These are phyloP conservation scores for Bothriochloa decipiens DNA, from an alignment of 176 grass and related monocot species.

Conservation along the genomic window DNA sequence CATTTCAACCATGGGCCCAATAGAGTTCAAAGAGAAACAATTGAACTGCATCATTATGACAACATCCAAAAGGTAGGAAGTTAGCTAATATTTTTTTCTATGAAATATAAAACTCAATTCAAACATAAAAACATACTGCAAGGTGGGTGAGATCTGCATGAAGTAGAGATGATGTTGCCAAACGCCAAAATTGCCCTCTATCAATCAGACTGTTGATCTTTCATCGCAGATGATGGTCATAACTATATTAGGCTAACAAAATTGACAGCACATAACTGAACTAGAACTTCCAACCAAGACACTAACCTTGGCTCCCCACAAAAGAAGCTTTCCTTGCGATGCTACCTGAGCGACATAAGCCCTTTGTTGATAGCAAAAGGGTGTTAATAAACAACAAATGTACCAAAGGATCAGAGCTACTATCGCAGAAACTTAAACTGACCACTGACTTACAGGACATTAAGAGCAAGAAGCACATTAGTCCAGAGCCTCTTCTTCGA, in stretches of 20 bases:
- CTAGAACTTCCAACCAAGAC: constrained; percentile 25
- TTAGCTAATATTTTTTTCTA: not conserved
- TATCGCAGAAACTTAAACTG: not conserved
- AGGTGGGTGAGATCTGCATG: constrained; percentile 86
- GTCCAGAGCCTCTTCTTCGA: constrained; percentile 81
- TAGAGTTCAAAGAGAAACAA: constrained; percentile 94
- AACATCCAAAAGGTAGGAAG: not conserved
- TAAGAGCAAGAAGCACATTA: constrained; percentile 71
- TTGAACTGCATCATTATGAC: constrained; percentile 63
- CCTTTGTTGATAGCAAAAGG: constrained; percentile 45
- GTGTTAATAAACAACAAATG: constrained; percentile 31
- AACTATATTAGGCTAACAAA: constrained; percentile 16
- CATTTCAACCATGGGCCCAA: constrained; percentile 76
- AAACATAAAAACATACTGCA: constrained; percentile 54
- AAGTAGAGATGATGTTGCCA: constrained; percentile 82
- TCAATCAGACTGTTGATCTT: constrained; percentile 93
- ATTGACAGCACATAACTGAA: constrained; percentile 24
- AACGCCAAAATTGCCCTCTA: constrained; percentile 86
- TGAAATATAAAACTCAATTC: not conserved
- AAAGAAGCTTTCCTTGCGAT: constrained; percentile 72
- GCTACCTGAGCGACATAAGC: constrained; percentile 75
- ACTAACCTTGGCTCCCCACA: constrained; percentile 95
- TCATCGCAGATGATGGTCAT: constrained; percentile 8
- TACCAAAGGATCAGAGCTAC: not conserved
- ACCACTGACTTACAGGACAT: constrained; percentile 61